Percentiles rank a stretch among this genome's conserved stretches.
Evolutionary conservation across 2,329 filamentous ascomycete genomes (phyloP).

Genomic region (Aspergillus sojae): DNA sequence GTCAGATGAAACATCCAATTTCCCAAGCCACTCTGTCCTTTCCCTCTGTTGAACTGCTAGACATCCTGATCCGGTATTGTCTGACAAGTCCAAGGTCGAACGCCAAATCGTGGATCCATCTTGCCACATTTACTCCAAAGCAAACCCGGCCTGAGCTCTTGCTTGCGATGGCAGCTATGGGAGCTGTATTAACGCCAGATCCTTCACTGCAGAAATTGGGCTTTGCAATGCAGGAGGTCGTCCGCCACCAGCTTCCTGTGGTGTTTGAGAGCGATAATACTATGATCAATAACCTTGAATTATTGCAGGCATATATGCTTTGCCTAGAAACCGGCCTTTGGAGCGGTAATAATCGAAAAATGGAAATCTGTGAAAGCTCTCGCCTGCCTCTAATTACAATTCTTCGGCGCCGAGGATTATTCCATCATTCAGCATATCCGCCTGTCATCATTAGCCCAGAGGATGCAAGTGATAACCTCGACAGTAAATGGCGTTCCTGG

Average conservation of each 20-base stretch:
- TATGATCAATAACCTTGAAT: slow-evolving; percentile 32
- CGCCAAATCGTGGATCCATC: slow-evolving; percentile 27
- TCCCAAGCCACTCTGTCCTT: background rate
- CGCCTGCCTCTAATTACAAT: slow-evolving; percentile 42
- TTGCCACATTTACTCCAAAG: slow-evolving; percentile 35
- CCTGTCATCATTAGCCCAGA: background rate
- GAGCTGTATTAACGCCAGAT: slow-evolving; percentile 38
- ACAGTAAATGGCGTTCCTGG: background rate
- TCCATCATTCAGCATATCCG: slow-evolving; percentile 26
- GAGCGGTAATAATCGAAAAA: slow-evolving; percentile 43
- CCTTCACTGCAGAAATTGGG: slow-evolving; percentile 39
- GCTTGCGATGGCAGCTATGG: slow-evolving; percentile 36
- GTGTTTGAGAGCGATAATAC: slow-evolving; percentile 41
- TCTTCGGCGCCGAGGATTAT: slow-evolving; percentile 37
- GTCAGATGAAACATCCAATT: background rate
- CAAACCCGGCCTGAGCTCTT: slow-evolving; percentile 36
- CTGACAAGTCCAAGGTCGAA: background rate
- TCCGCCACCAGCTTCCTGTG: slow-evolving; percentile 25
- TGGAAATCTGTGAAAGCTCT: slow-evolving; percentile 46
- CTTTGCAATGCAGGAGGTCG: slow-evolving; percentile 42
- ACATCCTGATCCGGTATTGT: background rate
- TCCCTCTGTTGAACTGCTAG: background rate
- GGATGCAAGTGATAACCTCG: background rate
- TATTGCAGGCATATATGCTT: slow-evolving; percentile 40
- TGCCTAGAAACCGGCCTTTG: slow-evolving; percentile 39